Base-by-base conservation (phyloP, 306 rosid genomes). In the Casuarina cunninghamiana region DNA sequence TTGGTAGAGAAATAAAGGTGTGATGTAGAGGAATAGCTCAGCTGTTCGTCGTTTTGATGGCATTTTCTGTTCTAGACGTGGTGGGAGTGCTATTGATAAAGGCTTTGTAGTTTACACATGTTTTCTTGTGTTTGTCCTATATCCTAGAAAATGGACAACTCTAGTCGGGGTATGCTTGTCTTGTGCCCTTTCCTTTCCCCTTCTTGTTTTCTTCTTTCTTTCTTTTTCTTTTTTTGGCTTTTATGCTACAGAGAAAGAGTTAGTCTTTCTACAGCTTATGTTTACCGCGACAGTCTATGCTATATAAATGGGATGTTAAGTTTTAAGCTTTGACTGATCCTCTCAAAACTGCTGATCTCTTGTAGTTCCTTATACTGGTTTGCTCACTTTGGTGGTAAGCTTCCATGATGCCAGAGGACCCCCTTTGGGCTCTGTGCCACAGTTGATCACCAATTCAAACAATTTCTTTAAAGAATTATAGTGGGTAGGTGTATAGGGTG, bases 1-100 rank as follows among this genome's bases (percentile, higher is more conserved):
- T 87, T 37, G 81, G 85, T 13, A 81, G 79, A 44, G 78, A 85
- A 51, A 62, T 83, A 26, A 74, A 21, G 45, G 77, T 83, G 16
- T 87, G 61, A 49, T 12, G 66, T 35, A 53, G 53, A 26, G 69
- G 57, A 57, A 26, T 53, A 32, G 16, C 39, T 11, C 61, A 58
- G 54, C 49, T 37, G 38, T 35, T 66, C 32, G 16, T 66, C 71
- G 9, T 41, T 41, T 66, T 39, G 11, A 7, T 17, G 70, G 8
- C n/a, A 26, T n/a, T 16, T 11, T 12, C 6, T 62, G 42, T 62
- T 3, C 37, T 62, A 62, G 68, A n/a, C 32, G 41, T 10, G 53
- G 69, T 66, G 66, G 72, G 73, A 66, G 41, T 50, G 55, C 46
- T 41, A 62, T 66, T 41, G 32, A 66, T 39, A 48, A 15, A 38